Base-by-base conservation (phyloP, 1,284 basidiomycete species). In the Cerioporus squamosus region DNA sequence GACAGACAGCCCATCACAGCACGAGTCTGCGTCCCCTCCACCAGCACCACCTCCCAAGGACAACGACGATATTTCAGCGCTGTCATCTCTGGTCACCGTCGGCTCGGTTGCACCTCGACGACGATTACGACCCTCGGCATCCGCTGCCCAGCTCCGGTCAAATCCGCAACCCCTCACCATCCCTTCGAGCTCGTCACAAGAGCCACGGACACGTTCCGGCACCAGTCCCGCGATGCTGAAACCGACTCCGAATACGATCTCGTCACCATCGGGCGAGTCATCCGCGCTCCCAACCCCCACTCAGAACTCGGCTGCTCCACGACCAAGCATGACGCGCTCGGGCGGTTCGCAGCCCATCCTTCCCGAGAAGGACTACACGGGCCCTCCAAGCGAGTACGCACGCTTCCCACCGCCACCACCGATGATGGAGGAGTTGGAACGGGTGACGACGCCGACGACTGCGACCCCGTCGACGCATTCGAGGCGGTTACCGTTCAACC, bases 141-240 rank as follows among this genome's bases (percentile, higher is more conserved):
- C 90, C 66, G 90, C 90, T 49, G 87, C 88, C 5, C 90, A 92
- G 65, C 74, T 92, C 38, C 81, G 89, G 56, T 84, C 78, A 17
- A 74, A 57, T 49, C 78, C 53, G 66, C 79, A 55, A 20, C 72
- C 78, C 26, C 70, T 78, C 38, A 66, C 72, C 48, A 69, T 77
- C 6, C 55, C 62, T 15, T 60, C 51, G 1, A 70, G 75, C 29
- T 45, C 66, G 50, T 72, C 70, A 38, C 66, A 71, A 31, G 69
- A 74, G 31, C 80, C 78, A 46, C 81, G 89, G 64, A 81, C 75
- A 70, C 82, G 89, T 55, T 79, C 88, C 9, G 90, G 89, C n/a
- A 90, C 87, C 4, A 87, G 81, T 65, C 86, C 88, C 75, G 81
- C 63, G 73, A 79, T 55, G 59, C 68, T 56, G 65, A 75, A 62